Base-by-base conservation (phyloP, 2,329 filamentous ascomycete species). In the Cordyceps fumosorosea region DNA sequence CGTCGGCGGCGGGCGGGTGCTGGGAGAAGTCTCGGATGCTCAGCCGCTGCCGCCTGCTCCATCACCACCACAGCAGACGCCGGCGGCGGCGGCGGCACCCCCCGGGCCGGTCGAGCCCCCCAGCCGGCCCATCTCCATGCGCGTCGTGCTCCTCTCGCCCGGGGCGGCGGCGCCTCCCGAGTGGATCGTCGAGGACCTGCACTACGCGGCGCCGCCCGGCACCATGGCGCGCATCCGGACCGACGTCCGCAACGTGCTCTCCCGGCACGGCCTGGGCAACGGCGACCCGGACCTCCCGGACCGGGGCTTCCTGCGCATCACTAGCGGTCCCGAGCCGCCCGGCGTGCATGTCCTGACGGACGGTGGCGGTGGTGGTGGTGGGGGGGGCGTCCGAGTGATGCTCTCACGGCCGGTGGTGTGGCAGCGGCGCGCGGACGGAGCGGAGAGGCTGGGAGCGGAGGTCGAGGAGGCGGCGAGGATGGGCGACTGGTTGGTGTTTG, bases 321-420 rank as follows among this genome's bases (percentile, higher is more conserved):
- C n/a, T 2, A 55, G 55, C 3, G 60, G 60, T 1, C 18, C 8
- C 3, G 54, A 37, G 20, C n/a, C 60, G 40, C 60, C 60, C 5
- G 60, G 54, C 18, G 60, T 62, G 24, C 12, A 11, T 22, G 37
- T 57, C 10, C 57, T 3, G 11, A 26, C 22, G 22, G 60, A 22
- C 7, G 18, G 29, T n/a, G n/a, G n/a, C n/a, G n/a, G n/a, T n/a
- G n/a, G n/a, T n/a, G n/a, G n/a, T n/a, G n/a, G n/a, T n/a, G n/a
- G n/a, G n/a, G n/a, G n/a, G n/a, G n/a, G n/a, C n/a, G n/a, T n/a
- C 26, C 6, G 29, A 26, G 64, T 68, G 18, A 42, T 62, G 7
- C 62, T 67, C 16, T 53, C 52, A 10, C 53, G 40, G 3, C 61
- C 74, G 63, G 63, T 70, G 59, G 70, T 74, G 64, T 69, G 70